Conservation (phyloP, 192 early-diverging fungal species). For the Chytriomyces sp. region DNA sequence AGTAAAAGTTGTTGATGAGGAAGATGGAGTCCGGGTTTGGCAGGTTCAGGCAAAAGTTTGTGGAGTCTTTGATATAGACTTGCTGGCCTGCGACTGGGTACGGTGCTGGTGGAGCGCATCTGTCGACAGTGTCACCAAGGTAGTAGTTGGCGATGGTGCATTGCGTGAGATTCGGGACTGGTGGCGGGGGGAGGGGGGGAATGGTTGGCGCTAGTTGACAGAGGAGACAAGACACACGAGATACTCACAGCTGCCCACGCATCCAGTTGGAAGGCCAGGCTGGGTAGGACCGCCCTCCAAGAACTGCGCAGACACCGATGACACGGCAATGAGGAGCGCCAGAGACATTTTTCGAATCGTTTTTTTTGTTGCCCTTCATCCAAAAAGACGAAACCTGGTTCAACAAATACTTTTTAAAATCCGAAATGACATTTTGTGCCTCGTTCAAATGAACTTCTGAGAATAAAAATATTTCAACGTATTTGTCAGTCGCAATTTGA, state of each 20-base stretch:
- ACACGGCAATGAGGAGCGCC: not conserved
- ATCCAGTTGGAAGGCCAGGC: conserved; percentile 9
- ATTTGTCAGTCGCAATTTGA: no score
- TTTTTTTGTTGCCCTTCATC: no score
- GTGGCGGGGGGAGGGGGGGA: not conserved
- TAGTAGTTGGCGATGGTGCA: conserved; percentile 31
- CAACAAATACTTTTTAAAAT: no score
- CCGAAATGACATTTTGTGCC: no score
- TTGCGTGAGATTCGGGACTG: conserved; percentile 27
- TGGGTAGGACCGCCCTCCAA: conserved; percentile 7
- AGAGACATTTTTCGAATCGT: no score
- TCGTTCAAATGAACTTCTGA: no score
- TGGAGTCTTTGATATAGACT: conserved; percentile 42
- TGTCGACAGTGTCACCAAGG: conserved; percentile 14
- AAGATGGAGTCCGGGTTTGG: conserved; percentile 34
- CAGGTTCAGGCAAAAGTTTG: conserved; percentile 48
- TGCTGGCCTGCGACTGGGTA: conserved; percentile 36
- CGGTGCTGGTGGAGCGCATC: conserved; percentile 28
- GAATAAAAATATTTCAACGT: no score
- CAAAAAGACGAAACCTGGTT: no score
- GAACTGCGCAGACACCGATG: not conserved
- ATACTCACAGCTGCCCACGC: conserved; percentile 26
- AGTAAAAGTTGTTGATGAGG: conserved; percentile 39
- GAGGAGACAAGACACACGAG: not conserved
- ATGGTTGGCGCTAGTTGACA: not conserved